Base-by-base conservation (phyloP, 2,329 filamentous ascomycete species). In the Fusarium austroafricanum region DNA sequence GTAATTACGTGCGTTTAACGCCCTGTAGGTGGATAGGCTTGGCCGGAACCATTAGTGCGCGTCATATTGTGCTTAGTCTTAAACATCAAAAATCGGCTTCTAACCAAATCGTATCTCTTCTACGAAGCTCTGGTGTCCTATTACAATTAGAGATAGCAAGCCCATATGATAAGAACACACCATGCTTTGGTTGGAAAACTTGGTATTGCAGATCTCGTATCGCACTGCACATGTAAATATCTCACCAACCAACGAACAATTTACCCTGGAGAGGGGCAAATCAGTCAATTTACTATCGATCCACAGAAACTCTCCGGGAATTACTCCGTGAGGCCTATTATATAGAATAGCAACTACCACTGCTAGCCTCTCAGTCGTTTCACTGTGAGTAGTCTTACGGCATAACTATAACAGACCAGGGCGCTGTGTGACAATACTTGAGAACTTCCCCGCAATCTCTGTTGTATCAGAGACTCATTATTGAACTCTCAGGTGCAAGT, bases 261-360 rank as follows among this genome's bases (percentile, higher is more conserved):
- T 70, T 69, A 67, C 66, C 67, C 62, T 69, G 40, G 49, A 65
- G 66, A 61, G 67, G 57, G 49, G 37, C 49, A 14, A 23, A 31
- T 44, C 49, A 52, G 26, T 31, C 57, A 47, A n/a, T n/a, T 59
- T 33, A 50, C 39, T 56, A 68, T 63, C 28, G 57, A 67, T 56
- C 57, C 59, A 51, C 49, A 67, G 26, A 61, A 70, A 68, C 55
- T 73, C 71, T 67, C 71, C 71, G 71, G 71, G 62, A 73, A 73
- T 72, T 73, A 73, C 71, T 73, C 71, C 71, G 71, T 66, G 57
- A 51, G 23, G 44, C 54, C 55, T 67, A 71, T 71, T 70, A 68
- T 61, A 56, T 61, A 64, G 29, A 45, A 59, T 55, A 31, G 49
- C 29, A 64, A 42, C 54, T 56, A 54, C 49, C 55, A 31, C 54